Evolutionary conservation across 1,284 basidiomycete species (phyloP), one percentile per base, ranked within the genome.

Genomic region (Sporisorium scitamineum): DNA sequence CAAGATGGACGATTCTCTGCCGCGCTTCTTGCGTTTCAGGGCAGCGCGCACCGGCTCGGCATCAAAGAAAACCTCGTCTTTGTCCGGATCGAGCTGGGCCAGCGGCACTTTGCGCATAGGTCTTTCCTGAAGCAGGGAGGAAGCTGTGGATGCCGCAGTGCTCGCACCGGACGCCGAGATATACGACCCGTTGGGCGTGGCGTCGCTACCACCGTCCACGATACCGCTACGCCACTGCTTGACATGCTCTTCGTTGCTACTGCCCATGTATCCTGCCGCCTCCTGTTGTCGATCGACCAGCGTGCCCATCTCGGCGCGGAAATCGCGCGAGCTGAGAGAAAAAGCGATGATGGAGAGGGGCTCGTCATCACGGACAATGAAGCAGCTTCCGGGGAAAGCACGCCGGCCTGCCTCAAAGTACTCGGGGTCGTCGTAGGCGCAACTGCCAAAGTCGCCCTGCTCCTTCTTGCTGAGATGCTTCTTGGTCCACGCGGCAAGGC

Each of bases 311-410:
- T 80, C 80, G 27, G 61, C 37, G 22, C 73, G 56, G 41, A 80
- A 80, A 58, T 80, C 79, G 24, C 70, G 67, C n/a, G 74, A 81
- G 54, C 76, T 80, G 48, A 83, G 73, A 13, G 80, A 80, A 39
- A 75, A 83, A 1, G 80, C 80, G 47, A 83, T 68, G 68, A 83
- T 79, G 13, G 78, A 80, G 34, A 83, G 65, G 7, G 81, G 81
- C 56, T 83, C 81, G 42, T 80, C 73, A 42, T 81, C 78, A 18
- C 81, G 69, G 8, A 83, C 68, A 34, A 83, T 57, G 55, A 65
- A 72, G 39, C 60, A 60, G 48, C 70, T 74, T 3, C 80, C 80
- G 1, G 80, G 80, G 44, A 80, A 80, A 13, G 80, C 61, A 22
- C 78, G 80, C 5, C 61, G 62, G 3, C 77, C 70, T 14, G 57